Base-by-base conservation (phyloP, 306 rosid genomes). In the Lathyrus oleraceus region DNA sequence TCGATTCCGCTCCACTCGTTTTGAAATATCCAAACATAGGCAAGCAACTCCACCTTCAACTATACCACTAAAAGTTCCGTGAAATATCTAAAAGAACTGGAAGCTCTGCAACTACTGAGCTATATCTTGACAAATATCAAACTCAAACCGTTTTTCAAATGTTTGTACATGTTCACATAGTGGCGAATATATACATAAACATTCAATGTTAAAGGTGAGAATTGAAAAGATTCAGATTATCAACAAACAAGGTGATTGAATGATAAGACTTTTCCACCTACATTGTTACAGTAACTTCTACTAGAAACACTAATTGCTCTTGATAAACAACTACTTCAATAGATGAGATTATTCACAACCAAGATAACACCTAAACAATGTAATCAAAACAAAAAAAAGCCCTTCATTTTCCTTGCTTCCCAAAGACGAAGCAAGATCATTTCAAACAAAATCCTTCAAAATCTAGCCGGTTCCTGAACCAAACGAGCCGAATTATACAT, bases 231-330 rank as follows among this genome's bases (percentile, higher is more conserved):
- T 52, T 64, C 47, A 48, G 44, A 9, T 30, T 53, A 60, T 36
- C 75, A 68, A 68, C 54, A 59, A 76, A 15, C 21, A 11, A 40
- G 38, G 14, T 28, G 43, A 17, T 40, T 0, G 5, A 67, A 60
- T 6, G 2, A 3, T 32, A 64, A 28, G 21, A 20, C 32, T 9
- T 56, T 69, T 75, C 42, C 56, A 76, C 66, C 74, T 48, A 59
- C 71, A 60, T 67, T 73, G 44, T n/a, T 12, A 38, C 30, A 38
- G 11, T 12, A 65, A 65, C 27, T 13, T 75, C 59, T 40, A 49
- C 72, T 53, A 27, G 36, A n/a, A 72, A 67, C 60, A 32, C 12
- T 30, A 62, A 48, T 27, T 63, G 3, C 13, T 61, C 70, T 10
- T 28, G 10, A 51, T 2, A 47, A 65, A 25, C 16, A 39, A 35